Base-by-base conservation (phyloP, 148 eudicot species). In the Spergularia bocconei region DNA sequence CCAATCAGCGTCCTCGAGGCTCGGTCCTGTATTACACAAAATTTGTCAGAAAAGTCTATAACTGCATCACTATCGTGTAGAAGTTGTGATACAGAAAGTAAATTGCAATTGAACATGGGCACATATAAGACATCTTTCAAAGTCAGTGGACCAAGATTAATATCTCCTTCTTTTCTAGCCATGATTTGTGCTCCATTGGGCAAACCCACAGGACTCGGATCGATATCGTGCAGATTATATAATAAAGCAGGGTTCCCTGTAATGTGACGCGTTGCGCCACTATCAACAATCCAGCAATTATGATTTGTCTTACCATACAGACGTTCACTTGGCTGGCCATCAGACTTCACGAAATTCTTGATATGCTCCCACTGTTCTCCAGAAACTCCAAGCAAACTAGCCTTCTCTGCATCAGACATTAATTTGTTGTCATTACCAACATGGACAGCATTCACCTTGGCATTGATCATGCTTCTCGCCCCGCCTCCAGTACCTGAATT, bases 281-380 rank as follows among this genome's bases (percentile, higher is more conserved):
- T 19, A 17, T 68, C 71, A 1, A 68, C 10, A 6, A 68, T 68
- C 57, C 25, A 25, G 25, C 16, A 16, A 6, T 68, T 8, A 38
- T 48, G 19, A 68, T 29, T 50, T 57, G 61, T 8, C 71, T 68
- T 68, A 68, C 71, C 71, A 68, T 10, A 29, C 5, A 48, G 14
- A 12, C 13, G 25, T 7, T 53, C 57, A 68, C 12, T 23, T 0
- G 4, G 7, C 25, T n/a, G n/a, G 0, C 21, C 10, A 17, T 57
- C 21, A 5, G 23, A 17, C 23, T n/a, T 21, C 23, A 17, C 3
- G 10, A 57, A 57, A n/a, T 0, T 17, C 10, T 9, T 5, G 10
- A 57, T 17, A 3, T 57, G 21, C 61, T 57, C 61, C 0, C 6
- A 0, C 5, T 57, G 61, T 6, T 57, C 61, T 21, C 21, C 21